Evolutionary conservation across 2,329 filamentous ascomycete genomes (phyloP), one percentile per base, ranked within the genome.

Genomic region (Macrophomina pseudophaseolina): DNA sequence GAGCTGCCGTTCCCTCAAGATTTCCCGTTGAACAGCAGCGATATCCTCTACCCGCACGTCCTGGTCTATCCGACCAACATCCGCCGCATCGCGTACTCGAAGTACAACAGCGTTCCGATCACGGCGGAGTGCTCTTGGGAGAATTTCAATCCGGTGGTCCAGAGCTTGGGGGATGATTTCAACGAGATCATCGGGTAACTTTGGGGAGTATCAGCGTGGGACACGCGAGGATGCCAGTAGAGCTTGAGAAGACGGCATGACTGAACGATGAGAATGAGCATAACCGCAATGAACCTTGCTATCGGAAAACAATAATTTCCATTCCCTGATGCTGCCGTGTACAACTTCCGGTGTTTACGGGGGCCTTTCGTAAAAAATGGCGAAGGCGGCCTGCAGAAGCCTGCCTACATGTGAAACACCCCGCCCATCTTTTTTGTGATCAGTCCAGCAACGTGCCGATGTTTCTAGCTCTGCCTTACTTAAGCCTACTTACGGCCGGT

Each of bases 141-240:
- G 16, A 66, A 66, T 49, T 66, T 66, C 58, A 66, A 66, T 30
- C 48, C 65, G 23, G 65, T 63, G 2, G 65, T 66, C 7, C 28
- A 66, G 49, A 54, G 49, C 16, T 30, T 66, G 8, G 56, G 56
- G 12, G 14, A 58, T n/a, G 56, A 63, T 35, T 66, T 66, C 32
- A 59, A 66, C n/a, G 7, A 63, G 14, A 56, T 60, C 33, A 40
- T 60, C 16, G 40, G 56, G 14, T 66, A 8, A 60, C 16, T 2
- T 16, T 5, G 11, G 42, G 16, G 1, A 23, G n/a, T 3, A n/a
- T 11, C 28, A 11, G 30, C 30, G 5, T 28, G 18, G 8, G n/a
- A 9, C 5, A 16, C 28, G n/a, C 12, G 32, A 18, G 28, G 30
- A 32, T 11, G 14, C 32, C 14, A 11, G 52, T n/a, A 38, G 33